A percentile compares a stretch with the other conserved stretches of the same genome.
These are phyloP conservation scores for Mucor plumbeus DNA, from an alignment of 371 early-diverging fungal species.

Conservation along the genomic window DNA sequence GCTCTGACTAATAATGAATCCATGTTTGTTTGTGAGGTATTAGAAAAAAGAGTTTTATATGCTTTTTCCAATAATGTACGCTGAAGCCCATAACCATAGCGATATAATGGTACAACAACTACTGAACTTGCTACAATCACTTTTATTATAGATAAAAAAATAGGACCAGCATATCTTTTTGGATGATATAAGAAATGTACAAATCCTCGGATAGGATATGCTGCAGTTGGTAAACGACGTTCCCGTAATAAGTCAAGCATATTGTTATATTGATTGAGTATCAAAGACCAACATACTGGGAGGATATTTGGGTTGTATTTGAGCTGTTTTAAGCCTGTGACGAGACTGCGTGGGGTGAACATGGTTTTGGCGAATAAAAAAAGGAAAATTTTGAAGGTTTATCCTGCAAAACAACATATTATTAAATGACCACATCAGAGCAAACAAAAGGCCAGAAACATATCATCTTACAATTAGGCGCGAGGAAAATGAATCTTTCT, in stretches of 20 bases:
- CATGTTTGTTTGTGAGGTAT: not conserved
- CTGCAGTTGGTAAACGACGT: conserved; percentile 20
- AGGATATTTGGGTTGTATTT: not conserved
- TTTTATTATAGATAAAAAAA: conserved; percentile 39
- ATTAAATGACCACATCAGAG: not conserved
- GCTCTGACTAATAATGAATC: conserved; percentile 6
- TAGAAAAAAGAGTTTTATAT: conserved; percentile 7
- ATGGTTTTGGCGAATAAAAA: not conserved
- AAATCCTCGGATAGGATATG: conserved; percentile 45
- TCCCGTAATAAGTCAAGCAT: conserved; percentile 6
- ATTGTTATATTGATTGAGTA: not conserved
- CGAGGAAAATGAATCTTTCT: not conserved
- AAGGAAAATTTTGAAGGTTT: not conserved
- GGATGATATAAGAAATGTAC: conserved; percentile 44
- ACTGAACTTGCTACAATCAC: conserved; percentile 38
- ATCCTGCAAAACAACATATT: not conserved
- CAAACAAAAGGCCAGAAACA: not conserved
- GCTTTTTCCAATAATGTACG: conserved; percentile 6
- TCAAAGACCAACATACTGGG: not conserved
- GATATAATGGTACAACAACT: conserved; percentile 33
- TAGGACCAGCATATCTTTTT: conserved; percentile 32
- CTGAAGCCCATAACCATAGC: conserved; percentile 38
- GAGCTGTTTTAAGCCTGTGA: not conserved
- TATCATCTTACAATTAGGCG: not conserved
- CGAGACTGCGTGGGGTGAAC: not conserved